Base-by-base conservation (phyloP, 345 rosid genomes). In the Camelina sativa region DNA sequence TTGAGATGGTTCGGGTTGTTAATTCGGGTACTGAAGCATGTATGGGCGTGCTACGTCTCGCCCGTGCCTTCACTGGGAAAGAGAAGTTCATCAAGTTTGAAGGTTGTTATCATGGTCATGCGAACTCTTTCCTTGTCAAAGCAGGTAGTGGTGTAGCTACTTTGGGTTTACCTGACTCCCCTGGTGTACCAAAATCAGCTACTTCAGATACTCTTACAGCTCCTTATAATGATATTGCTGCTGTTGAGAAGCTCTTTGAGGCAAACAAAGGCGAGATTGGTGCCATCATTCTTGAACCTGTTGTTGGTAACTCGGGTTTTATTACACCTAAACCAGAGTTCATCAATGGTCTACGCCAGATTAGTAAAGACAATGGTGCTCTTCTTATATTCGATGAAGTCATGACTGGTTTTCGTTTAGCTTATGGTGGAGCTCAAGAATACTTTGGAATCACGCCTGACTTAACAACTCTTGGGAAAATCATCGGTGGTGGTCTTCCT, bases 21-120 rank as follows among this genome's bases (percentile, higher is more conserved):
- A 91, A 89, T 67, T 94, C 91, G 0, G 97, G 95, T 43, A 93
- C 97, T 4, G 98, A 94, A 73, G 97, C 98, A 46, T 94, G 97
- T 81, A 94, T 94, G 95, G 95, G 89, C 0, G 95, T 87, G 28
- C 89, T 94, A 30, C 93, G 96, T 16, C 88, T 94, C 8, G 98
- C 97, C 8, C 88, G 98, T 56, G 96, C 96, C 20, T 90, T 68
- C 71, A 91, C 97, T 17, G 83, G 80, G 17, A 91, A 89, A 74
- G 9, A 37, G 6, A 59, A 37, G 44, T 76, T 94, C 25, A 84
- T 94, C 77, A 90, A 94, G 82, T 94, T 94, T 4, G 92, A 94
- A 83, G 97, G 98, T 35, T 91, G 98, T 82, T 91, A 90, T 67
- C 98, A 94, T 64, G 98, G 97, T 53, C 98, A 90, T 65, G 97